A percentile compares a stretch with the other conserved stretches of the same genome.
These are phyloP conservation scores for Fusarium heterosporum DNA, from an alignment of 2,329 filamentous ascomycete species.

Conservation along the genomic window DNA sequence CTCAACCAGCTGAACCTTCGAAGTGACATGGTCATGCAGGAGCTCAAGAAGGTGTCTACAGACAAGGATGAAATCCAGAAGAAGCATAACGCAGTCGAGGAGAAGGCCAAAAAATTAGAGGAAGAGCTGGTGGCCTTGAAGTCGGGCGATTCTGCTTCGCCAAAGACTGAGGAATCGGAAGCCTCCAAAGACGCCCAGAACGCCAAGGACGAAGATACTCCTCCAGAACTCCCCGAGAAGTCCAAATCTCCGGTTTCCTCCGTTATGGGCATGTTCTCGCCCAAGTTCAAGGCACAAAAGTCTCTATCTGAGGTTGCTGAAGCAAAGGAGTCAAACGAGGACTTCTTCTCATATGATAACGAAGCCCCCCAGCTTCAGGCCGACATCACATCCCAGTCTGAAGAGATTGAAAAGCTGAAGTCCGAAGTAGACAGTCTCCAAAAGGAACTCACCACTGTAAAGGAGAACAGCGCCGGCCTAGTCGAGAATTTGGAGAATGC, in stretches of 20 bases:
- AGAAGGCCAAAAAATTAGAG: slow-evolving; percentile 69
- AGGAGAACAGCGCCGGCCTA: slow-evolving; percentile 77
- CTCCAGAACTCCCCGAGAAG: slow-evolving; percentile 45
- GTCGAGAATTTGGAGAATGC: slow-evolving; percentile 75
- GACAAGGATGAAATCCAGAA: slow-evolving; percentile 86
- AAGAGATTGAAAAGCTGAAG: slow-evolving; percentile 77
- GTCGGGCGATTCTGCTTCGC: slow-evolving; percentile 47
- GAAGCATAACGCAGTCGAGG: slow-evolving; percentile 76
- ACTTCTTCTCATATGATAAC: slow-evolving; percentile 93
- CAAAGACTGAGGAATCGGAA: slow-evolving; percentile 50
- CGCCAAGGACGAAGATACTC: slow-evolving; percentile 45
- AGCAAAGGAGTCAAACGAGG: slow-evolving; percentile 63
- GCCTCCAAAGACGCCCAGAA: slow-evolving; percentile 45
- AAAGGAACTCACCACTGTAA: slow-evolving; percentile 75
- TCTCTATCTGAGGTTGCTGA: slow-evolving; percentile 44
- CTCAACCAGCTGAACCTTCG: slow-evolving; percentile 87
- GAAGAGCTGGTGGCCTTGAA: slow-evolving; percentile 70
- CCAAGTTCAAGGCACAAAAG: slow-evolving; percentile 56
- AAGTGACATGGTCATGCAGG: slow-evolving; percentile 92
- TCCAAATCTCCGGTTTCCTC: slow-evolving; percentile 61
- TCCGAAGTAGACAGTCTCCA: slow-evolving; percentile 75
- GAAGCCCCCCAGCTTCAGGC: slow-evolving; percentile 85
- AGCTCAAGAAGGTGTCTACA: slow-evolving; percentile 85
- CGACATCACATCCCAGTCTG: slow-evolving; percentile 76
- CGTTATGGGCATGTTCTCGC: slow-evolving; percentile 63